Conservation (phyloP, 441 rosid species). For the Euphorbia celastroides region DNA sequence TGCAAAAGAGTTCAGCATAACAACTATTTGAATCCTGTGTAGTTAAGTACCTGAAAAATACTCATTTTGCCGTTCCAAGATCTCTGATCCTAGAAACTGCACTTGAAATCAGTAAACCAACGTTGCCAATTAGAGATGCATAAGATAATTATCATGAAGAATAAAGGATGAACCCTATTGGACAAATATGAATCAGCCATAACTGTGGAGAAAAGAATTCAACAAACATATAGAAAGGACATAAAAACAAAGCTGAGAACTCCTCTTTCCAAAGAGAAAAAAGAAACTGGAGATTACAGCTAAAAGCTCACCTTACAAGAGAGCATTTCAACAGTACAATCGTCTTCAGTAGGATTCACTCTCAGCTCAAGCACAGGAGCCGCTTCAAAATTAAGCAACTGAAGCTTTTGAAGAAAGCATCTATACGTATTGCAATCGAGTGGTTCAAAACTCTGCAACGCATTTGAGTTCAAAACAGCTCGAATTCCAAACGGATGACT, state of each 20-base stretch:
- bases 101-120: slow-evolving; percentile 10
- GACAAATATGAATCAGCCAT: not conserved
- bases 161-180: not conserved
- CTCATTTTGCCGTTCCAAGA: slow-evolving; percentile 63
- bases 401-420: slow-evolving; percentile 60
- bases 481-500: slow-evolving; percentile 65
- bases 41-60: slow-evolving; percentile 51
- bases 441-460: slow-evolving; percentile 45
- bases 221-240: too few species aligned
- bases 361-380: slow-evolving; percentile 62
- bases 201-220: not conserved
- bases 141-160: not conserved
- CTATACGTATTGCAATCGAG: slow-evolving; percentile 56
- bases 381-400: slow-evolving; percentile 65
- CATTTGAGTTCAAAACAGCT: slow-evolving; percentile 57
- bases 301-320: slow-evolving; percentile 64
- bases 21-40: not conserved
- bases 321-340: slow-evolving; percentile 68
- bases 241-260: too few species aligned
- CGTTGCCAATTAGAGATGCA: slow-evolving; percentile 2
- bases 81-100: slow-evolving; percentile 75
- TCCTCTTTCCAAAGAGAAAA: not conserved
- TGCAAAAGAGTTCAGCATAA: not conserved
- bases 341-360: slow-evolving; percentile 51
- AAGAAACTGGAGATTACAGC: too few species aligned